Evolutionary conservation across 805 yeast genomes (phyloP), one percentile per base, ranked within the genome.

Genomic region (Crinitomyces ghanaensis): DNA sequence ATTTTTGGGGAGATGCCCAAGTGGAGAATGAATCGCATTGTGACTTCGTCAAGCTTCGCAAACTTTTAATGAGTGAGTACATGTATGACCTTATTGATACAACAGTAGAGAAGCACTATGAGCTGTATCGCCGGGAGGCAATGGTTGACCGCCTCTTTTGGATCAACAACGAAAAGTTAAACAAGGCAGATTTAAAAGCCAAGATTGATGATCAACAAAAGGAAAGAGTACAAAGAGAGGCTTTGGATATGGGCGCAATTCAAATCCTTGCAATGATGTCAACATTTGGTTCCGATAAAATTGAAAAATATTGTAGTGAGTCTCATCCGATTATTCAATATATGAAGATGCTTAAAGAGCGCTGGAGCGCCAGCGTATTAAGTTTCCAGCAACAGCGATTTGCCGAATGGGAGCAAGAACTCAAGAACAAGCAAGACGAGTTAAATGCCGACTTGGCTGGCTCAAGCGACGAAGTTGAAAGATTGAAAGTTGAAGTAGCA

Each of bases 1-100:
- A 88, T 57, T 95, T 95, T 41, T 91, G 98, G 98, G 97, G 97
- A 44, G 67, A 79, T 16, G 81, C 88, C 46, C 96, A 91, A 59
- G 85, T 91, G 45, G 96, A 86, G 54, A 86, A 91, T 56, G 88
- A 81, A 60, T 74, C 72, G 36, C 96, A 91, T 56, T 80, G 85
- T 56, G 98, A 88, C 60, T 91, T 88, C 56, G 72, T 77, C 42
- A 75, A 74, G 56, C 71, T 88, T 56, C 78, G 95, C 62, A 68
- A 79, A 36, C 65, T 85, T 44, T 60, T 86, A 42, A 65, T 85
- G 57, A 74, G 91, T 62, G 77, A 91, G 16, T 77, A 83, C 54
- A 69, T 85, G 75, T 68, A 84, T 51, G 94, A 83, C 57, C 65
- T 86, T 49, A 67, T 85, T 29, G 65, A 77, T 41, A 72, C 83